Evolutionary conservation across 768 basidiomycete genomes (phyloP).

Genomic region (Rickenella mellea): DNA sequence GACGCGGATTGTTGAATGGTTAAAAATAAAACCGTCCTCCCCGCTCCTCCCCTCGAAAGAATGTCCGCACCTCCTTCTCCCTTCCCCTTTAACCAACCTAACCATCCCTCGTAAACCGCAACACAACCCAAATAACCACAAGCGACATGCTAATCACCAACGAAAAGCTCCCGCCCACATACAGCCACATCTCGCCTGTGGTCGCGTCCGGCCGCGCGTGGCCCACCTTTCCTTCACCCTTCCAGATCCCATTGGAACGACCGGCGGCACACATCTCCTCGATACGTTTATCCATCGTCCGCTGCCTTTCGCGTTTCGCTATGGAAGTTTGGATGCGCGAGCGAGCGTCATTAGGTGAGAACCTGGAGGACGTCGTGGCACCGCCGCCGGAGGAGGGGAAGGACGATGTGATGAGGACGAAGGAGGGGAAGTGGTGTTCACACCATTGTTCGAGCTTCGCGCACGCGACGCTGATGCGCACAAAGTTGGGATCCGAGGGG

Average conservation of each 20-base stretch:
- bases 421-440: slow-evolving; percentile 90
- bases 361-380: slow-evolving; percentile 10
- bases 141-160: slow-evolving; percentile 3
- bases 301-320: slow-evolving; percentile 33
- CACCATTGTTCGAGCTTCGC: slow-evolving; percentile 96
- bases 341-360: slow-evolving; percentile 20
- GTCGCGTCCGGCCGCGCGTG: slow-evolving; percentile 2
- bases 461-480: slow-evolving; percentile 74
- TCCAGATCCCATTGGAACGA: neutral
- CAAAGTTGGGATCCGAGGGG: slow-evolving; percentile 79
- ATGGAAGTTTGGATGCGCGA: slow-evolving; percentile 50
- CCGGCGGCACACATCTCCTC: neutral
- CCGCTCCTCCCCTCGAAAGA: too few relatives aligned
- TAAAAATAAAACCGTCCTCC: too few relatives aligned
- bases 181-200: slow-evolving; percentile 6
- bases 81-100: too few relatives aligned
- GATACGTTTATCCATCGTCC: slow-evolving; percentile 4
- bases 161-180: slow-evolving; percentile 5
- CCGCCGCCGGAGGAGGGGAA: slow-evolving; percentile 1
- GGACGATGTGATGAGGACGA: slow-evolving; percentile 39
- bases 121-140: slow-evolving; percentile 6
- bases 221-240: too few relatives aligned
- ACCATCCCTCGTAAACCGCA: too few relatives aligned
- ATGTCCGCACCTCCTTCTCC: too few relatives aligned
- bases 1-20: too few relatives aligned